These are phyloP conservation scores for Colletotrichum costaricense DNA, from an alignment of 2,329 filamentous ascomycete genomes.

Conservation along the genomic window DNA sequence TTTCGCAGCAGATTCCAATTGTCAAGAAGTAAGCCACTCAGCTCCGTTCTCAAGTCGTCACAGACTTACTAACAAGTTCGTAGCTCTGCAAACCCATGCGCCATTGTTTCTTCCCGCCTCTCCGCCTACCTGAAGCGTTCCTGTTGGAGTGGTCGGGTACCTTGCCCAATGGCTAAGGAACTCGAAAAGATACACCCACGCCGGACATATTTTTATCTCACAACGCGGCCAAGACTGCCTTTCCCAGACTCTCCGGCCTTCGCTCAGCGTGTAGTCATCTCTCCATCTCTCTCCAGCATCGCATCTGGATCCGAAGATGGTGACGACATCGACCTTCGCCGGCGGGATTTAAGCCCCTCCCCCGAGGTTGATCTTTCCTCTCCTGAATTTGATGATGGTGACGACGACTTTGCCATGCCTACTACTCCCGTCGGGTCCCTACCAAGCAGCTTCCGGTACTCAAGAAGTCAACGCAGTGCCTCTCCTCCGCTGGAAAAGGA, in stretches of 20 bases:
- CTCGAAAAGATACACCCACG: constrained; percentile 92
- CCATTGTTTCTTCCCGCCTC: constrained; percentile 93
- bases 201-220: constrained; percentile 96
- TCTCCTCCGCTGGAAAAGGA: constrained; percentile 93
- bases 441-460: constrained; percentile 57
- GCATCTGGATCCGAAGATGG: constrained; percentile 64
- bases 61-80: constrained; percentile 37
- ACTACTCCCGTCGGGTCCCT: constrained; percentile 74
- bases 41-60: constrained; percentile 11
- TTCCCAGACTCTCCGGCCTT: constrained; percentile 65
- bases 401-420: constrained; percentile 69
- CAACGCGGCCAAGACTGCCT: constrained; percentile 85
- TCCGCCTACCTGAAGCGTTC: constrained; percentile 90
- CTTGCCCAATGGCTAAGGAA: constrained; percentile 92
- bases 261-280: constrained; percentile 71
- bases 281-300: constrained; percentile 82
- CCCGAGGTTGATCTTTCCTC: constrained; percentile 93
- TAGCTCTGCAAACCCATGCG: constrained; percentile 95
- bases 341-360: constrained; percentile 83
- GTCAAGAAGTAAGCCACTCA: constrained; percentile 83
- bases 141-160: constrained; percentile 80
- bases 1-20: constrained; percentile 80
- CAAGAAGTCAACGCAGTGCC: constrained; percentile 68
- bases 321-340: constrained; percentile 78
- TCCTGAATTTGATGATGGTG: constrained; percentile 83